A percentile compares a stretch with the other conserved stretches of the same genome.
Evolutionary conservation across 768 basidiomycete species (phyloP).

Genomic region (Leccinum ochraceum): DNA sequence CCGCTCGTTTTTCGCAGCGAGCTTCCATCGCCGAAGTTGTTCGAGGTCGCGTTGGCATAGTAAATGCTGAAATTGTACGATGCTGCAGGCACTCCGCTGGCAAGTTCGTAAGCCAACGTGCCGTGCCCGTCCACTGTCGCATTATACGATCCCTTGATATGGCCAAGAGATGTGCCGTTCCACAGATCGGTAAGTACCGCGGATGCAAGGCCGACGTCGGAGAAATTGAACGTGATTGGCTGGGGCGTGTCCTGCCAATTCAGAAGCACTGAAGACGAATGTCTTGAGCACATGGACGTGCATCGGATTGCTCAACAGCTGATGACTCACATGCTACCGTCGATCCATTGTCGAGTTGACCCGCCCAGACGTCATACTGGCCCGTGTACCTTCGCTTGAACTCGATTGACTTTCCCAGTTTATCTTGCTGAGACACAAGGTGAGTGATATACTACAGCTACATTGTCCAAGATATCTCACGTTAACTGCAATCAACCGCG

Average conservation of each 20-base stretch:
- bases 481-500: too few species aligned
- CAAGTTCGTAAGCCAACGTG: slow-evolving; percentile 7
- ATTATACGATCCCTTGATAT: not conserved
- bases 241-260: slow-evolving; percentile 7
- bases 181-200: slow-evolving; percentile 13
- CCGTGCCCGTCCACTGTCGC: slow-evolving; percentile 5
- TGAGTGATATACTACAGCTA: not conserved
- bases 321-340: slow-evolving; percentile 11
- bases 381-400: slow-evolving; percentile 15
- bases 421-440: slow-evolving; percentile 10
- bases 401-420: slow-evolving; percentile 1
- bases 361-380: slow-evolving; percentile 10
- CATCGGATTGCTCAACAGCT: not conserved
- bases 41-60: not conserved
- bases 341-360: slow-evolving; percentile 11
- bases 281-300: not conserved
- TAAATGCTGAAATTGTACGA: not conserved
- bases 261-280: slow-evolving; percentile 3
- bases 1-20: not conserved
- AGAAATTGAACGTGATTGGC: slow-evolving; percentile 5
- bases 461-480: too few species aligned
- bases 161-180: slow-evolving; percentile 1
- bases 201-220: slow-evolving; percentile 4
- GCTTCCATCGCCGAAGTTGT: slow-evolving; percentile 4
- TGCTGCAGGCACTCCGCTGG: not conserved